Percentiles rank a stretch among this genome's conserved stretches.
Conservation (phyloP, 176 grass and related monocot genomes). For the Microstegium vimineum region DNA sequence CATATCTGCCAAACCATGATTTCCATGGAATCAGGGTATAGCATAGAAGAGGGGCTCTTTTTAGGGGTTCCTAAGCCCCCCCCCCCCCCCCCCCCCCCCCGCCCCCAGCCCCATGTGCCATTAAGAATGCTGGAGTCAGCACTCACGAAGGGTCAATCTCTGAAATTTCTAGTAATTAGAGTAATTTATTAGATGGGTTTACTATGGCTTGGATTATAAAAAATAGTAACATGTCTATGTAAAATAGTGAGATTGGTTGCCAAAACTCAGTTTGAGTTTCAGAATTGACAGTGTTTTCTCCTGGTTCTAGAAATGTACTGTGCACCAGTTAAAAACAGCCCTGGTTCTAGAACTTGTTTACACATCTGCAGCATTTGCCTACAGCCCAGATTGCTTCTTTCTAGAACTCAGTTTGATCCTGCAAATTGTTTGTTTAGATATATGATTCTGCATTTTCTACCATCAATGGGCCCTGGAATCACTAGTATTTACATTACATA, state of each 20-base stretch:
- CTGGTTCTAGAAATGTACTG: not conserved
- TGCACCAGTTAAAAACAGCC: not conserved
- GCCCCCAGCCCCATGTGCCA: slow-evolving; percentile 9
- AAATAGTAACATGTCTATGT: too few relatives aligned
- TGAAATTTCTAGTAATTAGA: not conserved
- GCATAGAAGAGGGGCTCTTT: not conserved
- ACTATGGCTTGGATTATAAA: not conserved
- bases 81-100: too few relatives aligned
- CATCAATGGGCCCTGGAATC: too few relatives aligned
- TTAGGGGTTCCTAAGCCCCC: not conserved
- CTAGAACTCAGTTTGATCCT: too few relatives aligned
- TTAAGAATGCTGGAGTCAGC: not conserved
- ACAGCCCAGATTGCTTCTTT: too few relatives aligned
- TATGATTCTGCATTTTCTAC: too few relatives aligned
- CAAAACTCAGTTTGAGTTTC: not conserved
- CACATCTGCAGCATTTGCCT: too few relatives aligned
- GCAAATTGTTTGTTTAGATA: too few relatives aligned
- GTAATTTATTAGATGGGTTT: not conserved
- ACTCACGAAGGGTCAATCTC: not conserved
- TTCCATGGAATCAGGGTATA: not conserved
- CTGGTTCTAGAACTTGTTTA: not conserved
- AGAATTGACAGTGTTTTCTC: not conserved
- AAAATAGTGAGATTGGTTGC: not conserved
- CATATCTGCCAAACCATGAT: slow-evolving; percentile 1
- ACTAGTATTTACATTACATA: too few relatives aligned